Base-by-base conservation (phyloP, 2,329 filamentous ascomycete species). In the Escovopsis sp. region DNA sequence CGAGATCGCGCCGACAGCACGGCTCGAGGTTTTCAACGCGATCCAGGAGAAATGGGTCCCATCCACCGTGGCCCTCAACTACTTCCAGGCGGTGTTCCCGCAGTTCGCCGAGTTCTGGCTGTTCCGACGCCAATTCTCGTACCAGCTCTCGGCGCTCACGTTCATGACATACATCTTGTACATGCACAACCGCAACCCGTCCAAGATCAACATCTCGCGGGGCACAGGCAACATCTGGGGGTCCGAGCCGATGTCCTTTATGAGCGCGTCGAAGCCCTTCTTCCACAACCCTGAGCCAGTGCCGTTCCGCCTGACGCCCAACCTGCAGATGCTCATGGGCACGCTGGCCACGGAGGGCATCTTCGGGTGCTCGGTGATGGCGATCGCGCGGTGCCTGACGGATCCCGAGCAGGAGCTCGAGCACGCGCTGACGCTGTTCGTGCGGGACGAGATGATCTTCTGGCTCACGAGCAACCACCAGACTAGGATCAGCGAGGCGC, bases 141-240 rank as follows among this genome's bases (percentile, higher is more conserved):
- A 96, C 68, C 91, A 98, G 64, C 80, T 94, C 47, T 89, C 91
- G 18, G 79, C 88, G 2, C 73, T 96, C 49, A 94, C 91, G 1
- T 98, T 98, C 66, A 94, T 98, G 83, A 96, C 91, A 4, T 98
- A 96, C 59, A 82, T 95, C 45, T 82, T 99, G 67, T 89, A 89
- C 66, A 96, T 98, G 79, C 86, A 89, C 59, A 86, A 86, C 59
- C 84, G 91, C 28, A 94, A 91, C 61, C 93, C 91, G 6, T 86
- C 88, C 62, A 98, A 98, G 71, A 82, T 96, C 61, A 82, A 84
- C 63, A 93, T 98, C 55, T 82, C 86, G 10, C 81, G 87, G 23
- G 75, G 76, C 28, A 87, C 82, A 6, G 93, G 93, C 49, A 91
- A 93, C 55, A 84, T 98, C 51, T 98, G 93, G 93, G 88, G 87